Conservation (phyloP, 306 rosid species). For the Benincasa hispida region DNA sequence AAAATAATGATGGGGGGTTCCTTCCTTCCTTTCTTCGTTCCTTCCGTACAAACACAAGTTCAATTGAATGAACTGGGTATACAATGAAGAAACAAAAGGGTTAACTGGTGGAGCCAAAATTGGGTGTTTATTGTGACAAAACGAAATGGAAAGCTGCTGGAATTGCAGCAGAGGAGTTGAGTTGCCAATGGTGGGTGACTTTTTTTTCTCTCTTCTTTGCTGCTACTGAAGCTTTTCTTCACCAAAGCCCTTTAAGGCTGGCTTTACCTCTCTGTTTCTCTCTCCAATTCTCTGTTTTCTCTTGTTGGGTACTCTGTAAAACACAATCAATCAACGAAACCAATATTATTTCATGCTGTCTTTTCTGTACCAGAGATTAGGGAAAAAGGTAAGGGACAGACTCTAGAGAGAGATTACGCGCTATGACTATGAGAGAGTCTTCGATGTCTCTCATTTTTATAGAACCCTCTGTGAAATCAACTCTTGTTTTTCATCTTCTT, state of each 20-base stretch:
- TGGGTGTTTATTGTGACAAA: slow-evolving; percentile 21
- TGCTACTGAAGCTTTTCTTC: slow-evolving; percentile 13
- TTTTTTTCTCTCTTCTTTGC: background rate
- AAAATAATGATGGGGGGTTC: background rate
- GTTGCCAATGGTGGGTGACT: slow-evolving; percentile 16
- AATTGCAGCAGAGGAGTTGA: slow-evolving; percentile 8
- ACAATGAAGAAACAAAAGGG: slow-evolving; percentile 14
- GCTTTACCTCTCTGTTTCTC: slow-evolving; percentile 1
- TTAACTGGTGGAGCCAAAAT: slow-evolving; percentile 3
- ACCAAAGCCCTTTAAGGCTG: background rate
- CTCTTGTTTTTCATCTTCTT: no score
- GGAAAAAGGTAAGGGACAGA: background rate
- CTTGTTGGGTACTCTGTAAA: slow-evolving; percentile 6
- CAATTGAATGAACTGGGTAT: slow-evolving; percentile 1
- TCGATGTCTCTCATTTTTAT: background rate
- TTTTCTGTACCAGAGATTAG: slow-evolving; percentile 31
- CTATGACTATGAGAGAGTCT: background rate
- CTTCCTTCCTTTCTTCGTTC: background rate
- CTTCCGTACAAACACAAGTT: background rate
- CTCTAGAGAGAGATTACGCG: background rate
- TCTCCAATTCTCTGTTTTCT: slow-evolving; percentile 3
- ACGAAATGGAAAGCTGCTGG: slow-evolving; percentile 26
- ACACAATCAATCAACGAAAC: slow-evolving; percentile 73
- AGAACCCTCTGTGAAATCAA: no score
- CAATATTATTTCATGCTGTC: slow-evolving; percentile 59